Evolutionary conservation across 2,329 filamentous ascomycete genomes (phyloP).

Genomic region (Penicillium fuscoglaucum): DNA sequence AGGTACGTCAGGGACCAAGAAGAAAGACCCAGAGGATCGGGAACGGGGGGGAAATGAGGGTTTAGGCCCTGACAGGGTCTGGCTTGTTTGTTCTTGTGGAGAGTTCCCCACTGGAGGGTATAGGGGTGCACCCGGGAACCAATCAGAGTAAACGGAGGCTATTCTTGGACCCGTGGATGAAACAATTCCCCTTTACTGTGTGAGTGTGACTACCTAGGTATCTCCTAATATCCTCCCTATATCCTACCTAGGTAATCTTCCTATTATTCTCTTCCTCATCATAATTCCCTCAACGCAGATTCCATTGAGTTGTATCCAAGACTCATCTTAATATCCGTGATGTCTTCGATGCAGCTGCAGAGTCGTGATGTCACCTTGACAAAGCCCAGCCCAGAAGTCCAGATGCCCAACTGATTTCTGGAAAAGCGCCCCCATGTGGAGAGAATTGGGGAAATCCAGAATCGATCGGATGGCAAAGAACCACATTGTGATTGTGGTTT

Average conservation of each 20-base stretch:
- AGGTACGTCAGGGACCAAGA: conserved; percentile 15
- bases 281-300: not conserved
- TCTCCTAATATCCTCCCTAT: too few relatives aligned
- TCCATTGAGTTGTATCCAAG: not conserved
- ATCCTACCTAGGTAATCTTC: too few relatives aligned
- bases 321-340: not conserved
- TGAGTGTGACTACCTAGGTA: too few relatives aligned
- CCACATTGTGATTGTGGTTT: not conserved
- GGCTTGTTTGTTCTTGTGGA: not conserved
- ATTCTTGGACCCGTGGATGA: conserved; percentile 13
- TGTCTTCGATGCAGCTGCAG: not conserved
- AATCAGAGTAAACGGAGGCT: not conserved
- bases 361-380: conserved; percentile 8
- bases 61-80: conserved; percentile 16
- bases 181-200: conserved; percentile 8
- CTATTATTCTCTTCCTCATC: not conserved
- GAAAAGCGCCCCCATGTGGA: conserved; percentile 3
- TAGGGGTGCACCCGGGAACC: not conserved
- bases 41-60: conserved; percentile 11
- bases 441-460: not conserved
- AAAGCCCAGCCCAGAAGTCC: not conserved
- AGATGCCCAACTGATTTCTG: not conserved
- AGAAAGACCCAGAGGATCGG: conserved; percentile 6
- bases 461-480: conserved; percentile 1
- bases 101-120: conserved; percentile 2